A percentile compares a stretch with the other conserved stretches of the same genome.
These are phyloP conservation scores for Podochytrium sp. DNA, from an alignment of 192 early-diverging fungal species.

Conservation along the genomic window DNA sequence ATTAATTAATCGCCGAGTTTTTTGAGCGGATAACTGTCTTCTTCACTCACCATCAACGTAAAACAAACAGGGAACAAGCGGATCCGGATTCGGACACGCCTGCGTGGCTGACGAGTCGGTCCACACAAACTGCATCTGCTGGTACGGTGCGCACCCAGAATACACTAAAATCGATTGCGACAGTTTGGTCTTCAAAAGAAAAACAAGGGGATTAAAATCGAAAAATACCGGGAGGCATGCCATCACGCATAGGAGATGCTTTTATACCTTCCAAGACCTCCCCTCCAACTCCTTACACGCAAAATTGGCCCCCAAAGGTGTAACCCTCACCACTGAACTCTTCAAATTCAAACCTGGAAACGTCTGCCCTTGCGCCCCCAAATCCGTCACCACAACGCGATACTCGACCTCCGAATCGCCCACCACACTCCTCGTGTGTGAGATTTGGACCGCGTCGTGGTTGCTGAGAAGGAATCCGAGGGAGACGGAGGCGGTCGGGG, in stretches of 20 bases:
- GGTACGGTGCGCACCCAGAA: slow-evolving; percentile 25
- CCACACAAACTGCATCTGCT: not conserved
- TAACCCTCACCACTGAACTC: not conserved
- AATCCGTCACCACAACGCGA: slow-evolving; percentile 12
- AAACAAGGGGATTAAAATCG: not conserved
- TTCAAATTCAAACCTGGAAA: slow-evolving; percentile 5
- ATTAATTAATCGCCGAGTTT: not conserved
- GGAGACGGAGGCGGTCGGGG: not conserved
- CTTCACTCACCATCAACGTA: slow-evolving; percentile 3
- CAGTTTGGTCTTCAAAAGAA: not conserved
- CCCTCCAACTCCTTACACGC: slow-evolving; percentile 15
- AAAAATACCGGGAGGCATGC: not conserved
- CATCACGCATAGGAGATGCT: not conserved
- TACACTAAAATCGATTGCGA: not conserved
- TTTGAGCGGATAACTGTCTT: not conserved
- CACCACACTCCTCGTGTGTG: not conserved
- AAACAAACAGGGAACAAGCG: slow-evolving; percentile 10
- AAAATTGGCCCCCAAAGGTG: not conserved
- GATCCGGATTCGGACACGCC: slow-evolving; percentile 1
- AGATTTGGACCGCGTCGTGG: not conserved
- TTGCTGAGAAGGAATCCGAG: slow-evolving; percentile 9
- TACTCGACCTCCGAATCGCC: not conserved
- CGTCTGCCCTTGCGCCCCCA: slow-evolving; percentile 1
- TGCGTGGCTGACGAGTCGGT: not conserved
- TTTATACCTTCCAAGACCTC: slow-evolving; percentile 22